phyloP scores from a whole-genome alignment of 2,329 filamentous ascomycete species.

The Calonectria hongkongensis region DNA sequence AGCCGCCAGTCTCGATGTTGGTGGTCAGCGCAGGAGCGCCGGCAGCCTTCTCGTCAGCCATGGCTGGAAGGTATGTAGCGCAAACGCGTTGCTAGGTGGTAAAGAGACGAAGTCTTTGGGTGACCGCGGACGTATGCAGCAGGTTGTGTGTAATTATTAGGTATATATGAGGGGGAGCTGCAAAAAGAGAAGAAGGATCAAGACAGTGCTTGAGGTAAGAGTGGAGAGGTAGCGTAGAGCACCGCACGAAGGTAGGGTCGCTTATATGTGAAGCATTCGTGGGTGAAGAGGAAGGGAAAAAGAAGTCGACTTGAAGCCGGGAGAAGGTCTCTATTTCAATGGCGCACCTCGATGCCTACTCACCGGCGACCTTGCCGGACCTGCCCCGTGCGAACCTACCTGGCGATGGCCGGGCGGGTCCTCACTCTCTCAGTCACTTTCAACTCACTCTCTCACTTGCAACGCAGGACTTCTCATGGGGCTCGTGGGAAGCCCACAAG shows the following conservation, averaged over 20 bases:
- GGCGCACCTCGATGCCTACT: slow-evolving; percentile 48
- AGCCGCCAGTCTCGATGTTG: slow-evolving; percentile 78
- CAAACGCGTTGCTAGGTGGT: slow-evolving; percentile 44
- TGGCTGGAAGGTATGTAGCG: slow-evolving; percentile 55
- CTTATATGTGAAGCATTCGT: slow-evolving; percentile 69
- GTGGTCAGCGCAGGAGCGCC: slow-evolving; percentile 76
- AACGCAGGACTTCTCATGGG: slow-evolving; percentile 32
- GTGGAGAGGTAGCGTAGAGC: slow-evolving; percentile 61
- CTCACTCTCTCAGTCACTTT: slow-evolving; percentile 41
- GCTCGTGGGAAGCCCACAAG: slow-evolving; percentile 35
- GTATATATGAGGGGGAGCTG: slow-evolving; percentile 44
- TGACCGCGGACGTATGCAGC: slow-evolving; percentile 51
- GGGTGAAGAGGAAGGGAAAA: slow-evolving; percentile 66
- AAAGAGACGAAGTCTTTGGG: slow-evolving; percentile 47
- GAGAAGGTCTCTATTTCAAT: slow-evolving; percentile 65
- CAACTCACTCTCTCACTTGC: slow-evolving; percentile 31
- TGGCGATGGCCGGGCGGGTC: slow-evolving; percentile 50
- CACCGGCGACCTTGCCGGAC: slow-evolving; percentile 54
- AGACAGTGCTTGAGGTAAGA: slow-evolving; percentile 52
- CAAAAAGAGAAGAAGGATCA: slow-evolving; percentile 52
- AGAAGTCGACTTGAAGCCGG: slow-evolving; percentile 57
- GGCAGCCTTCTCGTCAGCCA: slow-evolving; percentile 74
- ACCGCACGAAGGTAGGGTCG: slow-evolving; percentile 70
- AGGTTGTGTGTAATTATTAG: slow-evolving; percentile 41
- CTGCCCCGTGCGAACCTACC: slow-evolving; percentile 53